Base-by-base conservation (phyloP, 176 grass and related monocot species). In the Avena sativa region DNA sequence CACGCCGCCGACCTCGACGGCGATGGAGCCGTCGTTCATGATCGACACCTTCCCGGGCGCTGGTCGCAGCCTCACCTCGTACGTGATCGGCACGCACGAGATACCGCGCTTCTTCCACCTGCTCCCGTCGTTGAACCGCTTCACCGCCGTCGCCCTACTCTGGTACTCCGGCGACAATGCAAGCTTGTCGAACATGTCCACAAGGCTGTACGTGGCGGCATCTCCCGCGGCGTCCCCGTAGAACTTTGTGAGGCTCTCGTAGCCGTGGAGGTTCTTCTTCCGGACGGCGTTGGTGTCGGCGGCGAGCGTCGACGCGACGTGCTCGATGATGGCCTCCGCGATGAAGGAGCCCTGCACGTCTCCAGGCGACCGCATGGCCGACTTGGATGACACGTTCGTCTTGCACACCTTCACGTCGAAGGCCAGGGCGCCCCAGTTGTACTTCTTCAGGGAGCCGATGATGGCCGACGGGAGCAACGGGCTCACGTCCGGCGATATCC, bases 51-150 rank as follows among this genome's bases (percentile, higher is more conserved):
- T 98, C n/a, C 95, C 95, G 3, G 95, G 95, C 20, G 81, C 79
- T 0, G 76, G 74, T 0, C 59, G 25, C 46, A 93, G 71, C 2
- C 0, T 44, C 44, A 98, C 95, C 55, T 66, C 43, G 64, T 89
- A 92, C 9, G 88, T 74, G 79, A 90, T 83, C 7, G 95, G 95
- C 62, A 98, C 86, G 58, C 93, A 98, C 20, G 95, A 95, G 63
- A 98, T 93, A 34, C 95, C 95, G 5, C 91, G 93, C 61, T 98
- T 98, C 90, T 80, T 93, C 91, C 91, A 98, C 88, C 44, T 92
- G 88, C 70, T 98, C 12, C 40, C 20, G 14, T 21, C 86, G 32
- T 95, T 98, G 89, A 95, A 98, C 12, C 76, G 23, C 38, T 83
- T 64, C 9, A 93, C 78, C 21, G 77, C 23, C 17, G 81, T 19